Evolutionary conservation across 2,329 filamentous ascomycete species (phyloP), one percentile per base, ranked within the genome.

Genomic region (Alternaria viburni): DNA sequence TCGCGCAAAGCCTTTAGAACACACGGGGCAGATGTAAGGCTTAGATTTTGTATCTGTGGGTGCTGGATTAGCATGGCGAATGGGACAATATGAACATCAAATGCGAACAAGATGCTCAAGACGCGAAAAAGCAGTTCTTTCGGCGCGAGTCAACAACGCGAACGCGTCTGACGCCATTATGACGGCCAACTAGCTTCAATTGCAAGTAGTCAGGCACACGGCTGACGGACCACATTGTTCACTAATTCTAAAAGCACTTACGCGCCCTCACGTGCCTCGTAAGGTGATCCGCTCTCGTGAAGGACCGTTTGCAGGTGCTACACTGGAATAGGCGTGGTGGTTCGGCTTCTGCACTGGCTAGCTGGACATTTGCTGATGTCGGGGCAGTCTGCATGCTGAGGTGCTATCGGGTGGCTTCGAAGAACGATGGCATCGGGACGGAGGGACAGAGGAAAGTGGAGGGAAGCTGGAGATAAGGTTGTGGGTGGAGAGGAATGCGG

Each of bases 181-280:
- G 36, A 41, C 36, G 36, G 49, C 21, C 49, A 13, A 41, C 49
- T 52, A 52, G 49, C 28, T 25, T 52, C 30, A 41, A 41, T 41
- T 41, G 15, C 36, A 17, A 41, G 36, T 41, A 41, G 36, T 41
- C 36, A 41, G 36, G 36, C 36, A 26, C 25, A n/a, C n/a, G 19
- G 15, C 9, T 26, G 11, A 17, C 17, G 10, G 36, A 41, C 36
- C 36, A 41, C 36, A 41, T 41, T 41, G 36, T 41, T 41, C 36
- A 41, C 36, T 41, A 41, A 41, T 41, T 41, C 36, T 41, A 41
- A 41, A 41, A 41, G 36, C 36, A 73, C 75, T 60, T 69, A 82
- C 80, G 84, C 64, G 85, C 83, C 66, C 85, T 82, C 45, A 86
- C 83, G 76, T 87, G 85, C 50, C 85, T 82, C 56, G 81, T 83